Base-by-base conservation (phyloP, 352 stramenopile genomes). In the Pseudoperonospora humuli region DNA sequence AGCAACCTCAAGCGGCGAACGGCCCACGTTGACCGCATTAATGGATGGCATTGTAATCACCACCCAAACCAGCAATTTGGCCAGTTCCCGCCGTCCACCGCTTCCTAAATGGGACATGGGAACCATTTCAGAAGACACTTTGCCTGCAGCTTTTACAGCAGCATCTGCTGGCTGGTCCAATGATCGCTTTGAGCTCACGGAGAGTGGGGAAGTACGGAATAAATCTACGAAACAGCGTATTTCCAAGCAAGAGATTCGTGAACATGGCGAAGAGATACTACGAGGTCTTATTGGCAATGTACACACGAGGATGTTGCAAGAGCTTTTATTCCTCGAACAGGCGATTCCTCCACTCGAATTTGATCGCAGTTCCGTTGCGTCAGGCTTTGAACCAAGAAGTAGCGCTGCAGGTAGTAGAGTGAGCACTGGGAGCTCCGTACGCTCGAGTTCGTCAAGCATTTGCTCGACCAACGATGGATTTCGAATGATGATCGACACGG, bases 381-480 rank as follows among this genome's bases (percentile, higher is more conserved):
- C 72, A 15, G 61, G 56, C 1, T 79, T 75, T 33, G 61, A 69
- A 20, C 64, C 64, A 5, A 55, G 55, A 6, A 51, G 52, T 9
- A 83, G 70, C 27, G 52, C 56, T 18, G 33, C 53, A 19, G 56
- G 60, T 36, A 54, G 47, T 15, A 54, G 36, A 17, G 47, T 45
- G 19, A 72, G 60, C 39, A 28, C 36, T 29, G 45, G 48, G 17
- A 57, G 58, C 29, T 72, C 62, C 0, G 70, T 85, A n/a, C 63
- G 74, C 2, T 85, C 71, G 10, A 84, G 71, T 31, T 86, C 74
- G 31, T 86, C 73, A n/a, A 83, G 67, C 42, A 89, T 89, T 40
- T 86, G 77, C 58, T 89, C 77, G 5, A 89, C 77, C 0, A 77
- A 72, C 27, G 77, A 89, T 45, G 77, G 77, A 0, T 89, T 89